Percentiles rank a stretch among this genome's conserved stretches.
Evolutionary conservation across 129 eudicot species (phyloP).

Genomic region (Saussurea involucrata): DNA sequence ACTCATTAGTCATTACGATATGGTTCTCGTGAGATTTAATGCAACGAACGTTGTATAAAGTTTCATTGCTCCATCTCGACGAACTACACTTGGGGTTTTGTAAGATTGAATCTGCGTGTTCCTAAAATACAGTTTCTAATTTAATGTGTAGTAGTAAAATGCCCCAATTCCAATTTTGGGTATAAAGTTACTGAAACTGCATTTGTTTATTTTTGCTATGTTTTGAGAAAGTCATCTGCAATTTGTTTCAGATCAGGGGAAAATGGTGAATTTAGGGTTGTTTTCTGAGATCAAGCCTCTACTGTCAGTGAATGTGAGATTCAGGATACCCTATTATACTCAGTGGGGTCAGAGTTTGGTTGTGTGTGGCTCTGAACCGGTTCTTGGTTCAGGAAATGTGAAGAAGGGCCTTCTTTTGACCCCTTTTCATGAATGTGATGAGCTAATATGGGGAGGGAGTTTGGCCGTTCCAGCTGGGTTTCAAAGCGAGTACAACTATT

Average conservation of each 20-base stretch:
- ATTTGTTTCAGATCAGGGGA: constrained; percentile 26
- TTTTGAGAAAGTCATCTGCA: not conserved
- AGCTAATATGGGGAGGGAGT: constrained; percentile 85
- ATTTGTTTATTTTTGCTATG: not conserved
- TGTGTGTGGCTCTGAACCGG: constrained; percentile 79
- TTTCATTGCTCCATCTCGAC: not conserved
- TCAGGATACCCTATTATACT: constrained; percentile 85
- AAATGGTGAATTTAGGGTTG: constrained; percentile 69
- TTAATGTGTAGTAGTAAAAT: constrained; percentile 3
- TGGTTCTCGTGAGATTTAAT: not conserved
- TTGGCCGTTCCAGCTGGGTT: constrained; percentile 59
- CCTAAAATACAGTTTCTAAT: too few relatives aligned
- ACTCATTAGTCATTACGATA: not conserved
- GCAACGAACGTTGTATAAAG: too few relatives aligned
- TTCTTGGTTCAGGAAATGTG: constrained; percentile 90
- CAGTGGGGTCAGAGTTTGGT: constrained; percentile 94
- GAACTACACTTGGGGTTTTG: not conserved
- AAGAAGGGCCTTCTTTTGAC: constrained; percentile 73
- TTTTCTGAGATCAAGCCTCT: constrained; percentile 51
- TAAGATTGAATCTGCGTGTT: not conserved
- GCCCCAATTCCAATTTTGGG: not conserved
- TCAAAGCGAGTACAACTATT: constrained; percentile 70
- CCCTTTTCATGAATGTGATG: constrained; percentile 79
- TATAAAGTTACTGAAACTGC: not conserved
- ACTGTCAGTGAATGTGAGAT: constrained; percentile 61